Percentiles rank a stretch among this genome's conserved stretches.
Evolutionary conservation across 257 asterid species (phyloP).

Genomic region (Solanum pennellii): DNA sequence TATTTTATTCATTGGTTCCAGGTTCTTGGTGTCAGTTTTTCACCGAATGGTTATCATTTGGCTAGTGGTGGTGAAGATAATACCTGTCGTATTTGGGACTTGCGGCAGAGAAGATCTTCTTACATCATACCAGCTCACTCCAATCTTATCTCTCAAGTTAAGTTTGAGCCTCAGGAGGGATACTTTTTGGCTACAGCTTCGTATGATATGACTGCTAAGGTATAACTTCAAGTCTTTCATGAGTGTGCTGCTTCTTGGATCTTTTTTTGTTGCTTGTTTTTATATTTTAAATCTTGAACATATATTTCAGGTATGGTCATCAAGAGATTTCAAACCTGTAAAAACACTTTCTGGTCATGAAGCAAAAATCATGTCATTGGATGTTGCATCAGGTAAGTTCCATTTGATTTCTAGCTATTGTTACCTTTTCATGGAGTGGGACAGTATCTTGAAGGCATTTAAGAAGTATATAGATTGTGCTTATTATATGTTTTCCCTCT

Average conservation of each 20-base stretch:
- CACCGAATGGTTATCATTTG: conserved; percentile 91
- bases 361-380: conserved; percentile 75
- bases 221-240: neutral
- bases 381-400: conserved; percentile 58
- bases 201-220: conserved; percentile 89
- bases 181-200: conserved; percentile 86
- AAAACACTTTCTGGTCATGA: conserved; percentile 80
- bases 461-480: neutral
- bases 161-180: conserved; percentile 91
- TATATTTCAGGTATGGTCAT: conserved; percentile 68
- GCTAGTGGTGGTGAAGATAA: conserved; percentile 98
- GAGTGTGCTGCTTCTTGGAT: neutral
- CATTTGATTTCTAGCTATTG: neutral
- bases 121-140: conserved; percentile 90
- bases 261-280: neutral
- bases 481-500: neutral
- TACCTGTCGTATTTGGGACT: conserved; percentile 92
- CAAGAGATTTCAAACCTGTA: conserved; percentile 80
- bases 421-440: neutral
- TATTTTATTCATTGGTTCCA: conserved; percentile 13
- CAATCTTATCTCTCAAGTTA: conserved; percentile 84
- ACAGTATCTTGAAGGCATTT: neutral
- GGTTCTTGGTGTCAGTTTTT: conserved; percentile 78
- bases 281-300: neutral
- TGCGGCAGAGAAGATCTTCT: conserved; percentile 67